A percentile compares a stretch with the other conserved stretches of the same genome.
Evolutionary conservation across 192 early-diverging fungal species (phyloP).

Genomic region (Kickxella alabastrina): DNA sequence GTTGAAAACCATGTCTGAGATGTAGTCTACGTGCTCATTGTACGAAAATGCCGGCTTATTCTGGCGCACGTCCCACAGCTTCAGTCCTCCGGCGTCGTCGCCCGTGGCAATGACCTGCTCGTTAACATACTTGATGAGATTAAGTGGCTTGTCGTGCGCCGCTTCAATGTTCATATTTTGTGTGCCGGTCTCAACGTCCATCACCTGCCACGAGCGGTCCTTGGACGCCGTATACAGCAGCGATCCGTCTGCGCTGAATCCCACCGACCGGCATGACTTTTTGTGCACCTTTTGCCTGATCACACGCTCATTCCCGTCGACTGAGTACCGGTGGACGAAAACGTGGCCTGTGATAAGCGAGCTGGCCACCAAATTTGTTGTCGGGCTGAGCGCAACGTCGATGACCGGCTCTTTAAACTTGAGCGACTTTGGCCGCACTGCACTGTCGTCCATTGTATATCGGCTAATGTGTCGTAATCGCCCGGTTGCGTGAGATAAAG

Average conservation of each 20-base stretch:
- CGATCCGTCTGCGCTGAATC: slow-evolving; percentile 73
- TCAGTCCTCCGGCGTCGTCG: slow-evolving; percentile 84
- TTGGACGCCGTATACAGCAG: slow-evolving; percentile 70
- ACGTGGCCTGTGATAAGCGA: slow-evolving; percentile 51
- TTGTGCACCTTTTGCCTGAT: slow-evolving; percentile 57
- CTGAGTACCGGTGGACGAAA: slow-evolving; percentile 42
- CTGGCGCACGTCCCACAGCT: slow-evolving; percentile 87
- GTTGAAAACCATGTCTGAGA: slow-evolving; percentile 79
- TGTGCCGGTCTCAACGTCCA: slow-evolving; percentile 75
- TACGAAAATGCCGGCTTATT: slow-evolving; percentile 74
- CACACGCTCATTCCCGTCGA: slow-evolving; percentile 40
- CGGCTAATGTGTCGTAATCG: too few relatives aligned
- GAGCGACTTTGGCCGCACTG: slow-evolving; percentile 44
- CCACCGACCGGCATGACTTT: slow-evolving; percentile 82
- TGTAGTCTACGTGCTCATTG: slow-evolving; percentile 87
- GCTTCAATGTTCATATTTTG: slow-evolving; percentile 63
- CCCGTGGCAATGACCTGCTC: slow-evolving; percentile 84
- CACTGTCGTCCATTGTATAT: slow-evolving; percentile 42
- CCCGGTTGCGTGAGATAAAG: too few relatives aligned
- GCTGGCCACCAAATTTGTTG: slow-evolving; percentile 38
- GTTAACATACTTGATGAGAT: slow-evolving; percentile 66
- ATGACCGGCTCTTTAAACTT: slow-evolving; percentile 51
- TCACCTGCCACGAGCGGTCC: slow-evolving; percentile 76
- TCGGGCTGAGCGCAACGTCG: slow-evolving; percentile 47
- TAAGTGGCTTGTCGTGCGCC: slow-evolving; percentile 83